phyloP scores from a whole-genome alignment of 371 early-diverging fungal species.

The Mucor mucedo region DNA sequence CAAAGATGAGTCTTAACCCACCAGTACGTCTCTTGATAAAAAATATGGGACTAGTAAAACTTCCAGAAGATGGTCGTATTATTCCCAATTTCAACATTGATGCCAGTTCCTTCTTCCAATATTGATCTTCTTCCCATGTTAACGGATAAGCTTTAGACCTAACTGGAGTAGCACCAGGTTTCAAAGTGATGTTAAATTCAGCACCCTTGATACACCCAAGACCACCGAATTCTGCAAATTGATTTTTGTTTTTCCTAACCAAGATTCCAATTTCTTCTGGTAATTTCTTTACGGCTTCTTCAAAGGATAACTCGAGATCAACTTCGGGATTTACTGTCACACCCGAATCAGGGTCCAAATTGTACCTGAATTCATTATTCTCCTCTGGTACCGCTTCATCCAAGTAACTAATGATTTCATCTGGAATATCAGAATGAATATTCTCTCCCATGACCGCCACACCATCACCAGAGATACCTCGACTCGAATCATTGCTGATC shows the following conservation, averaged over 20 bases:
- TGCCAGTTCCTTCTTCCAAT: slow-evolving; percentile 5
- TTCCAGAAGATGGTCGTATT: slow-evolving; percentile 10
- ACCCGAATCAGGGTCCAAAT: no score
- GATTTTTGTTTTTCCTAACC: background rate
- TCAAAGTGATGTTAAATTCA: background rate
- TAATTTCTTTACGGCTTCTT: no score
- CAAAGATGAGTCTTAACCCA: slow-evolving; percentile 33
- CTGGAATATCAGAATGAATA: no score
- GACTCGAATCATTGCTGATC: no score
- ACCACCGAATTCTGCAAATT: slow-evolving; percentile 13
- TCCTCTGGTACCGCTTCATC: no score
- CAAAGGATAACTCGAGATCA: no score
- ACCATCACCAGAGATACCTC: no score
- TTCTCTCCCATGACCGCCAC: no score
- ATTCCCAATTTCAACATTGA: slow-evolving; percentile 13
- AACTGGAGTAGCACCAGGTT: slow-evolving; percentile 11
- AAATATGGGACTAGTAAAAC: slow-evolving; percentile 35
- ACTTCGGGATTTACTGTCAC: no score
- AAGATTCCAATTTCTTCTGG: background rate
- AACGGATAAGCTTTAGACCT: slow-evolving; percentile 9
- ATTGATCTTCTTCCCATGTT: slow-evolving; percentile 9
- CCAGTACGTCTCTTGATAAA: slow-evolving; percentile 53
- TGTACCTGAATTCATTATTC: no score
- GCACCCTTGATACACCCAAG: slow-evolving; percentile 4
- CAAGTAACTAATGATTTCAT: no score